A percentile compares a stretch with the other conserved stretches of the same genome.
Evolutionary conservation across 805 yeast genomes (phyloP).

Genomic region (Ogataea populi-albae): DNA sequence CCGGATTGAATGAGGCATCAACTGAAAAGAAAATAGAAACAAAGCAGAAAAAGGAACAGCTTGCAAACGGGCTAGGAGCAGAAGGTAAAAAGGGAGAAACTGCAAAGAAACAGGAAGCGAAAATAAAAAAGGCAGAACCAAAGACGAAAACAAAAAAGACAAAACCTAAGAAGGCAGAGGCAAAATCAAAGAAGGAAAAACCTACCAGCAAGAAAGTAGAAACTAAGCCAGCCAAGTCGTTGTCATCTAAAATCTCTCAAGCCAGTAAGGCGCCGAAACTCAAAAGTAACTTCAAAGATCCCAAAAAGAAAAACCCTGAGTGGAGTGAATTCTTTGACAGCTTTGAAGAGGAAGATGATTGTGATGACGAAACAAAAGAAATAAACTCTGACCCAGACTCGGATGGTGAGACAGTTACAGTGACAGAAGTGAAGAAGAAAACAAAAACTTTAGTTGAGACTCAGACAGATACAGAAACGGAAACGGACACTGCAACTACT

Average conservation of each 20-base stretch:
- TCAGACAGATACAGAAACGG: constrained; percentile 18
- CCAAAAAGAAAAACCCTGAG: not conserved
- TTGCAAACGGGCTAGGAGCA: no score
- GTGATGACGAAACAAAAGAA: constrained; percentile 8
- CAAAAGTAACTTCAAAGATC: no score
- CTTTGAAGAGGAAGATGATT: constrained; percentile 11
- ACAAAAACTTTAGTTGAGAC: constrained; percentile 14
- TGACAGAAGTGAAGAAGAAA: constrained; percentile 12
- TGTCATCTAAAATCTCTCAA: no score
- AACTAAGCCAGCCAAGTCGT: not conserved
- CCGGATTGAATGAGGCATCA: no score
- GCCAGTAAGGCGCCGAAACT: no score
- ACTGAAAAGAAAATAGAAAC: not conserved
- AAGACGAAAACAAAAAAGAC: no score
- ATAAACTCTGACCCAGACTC: not conserved
- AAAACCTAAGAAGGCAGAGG: no score
- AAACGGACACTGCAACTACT: constrained; percentile 17
- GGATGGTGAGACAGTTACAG: constrained; percentile 8
- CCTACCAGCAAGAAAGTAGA: no score
- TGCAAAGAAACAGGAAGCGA: not conserved
- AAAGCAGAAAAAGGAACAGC: constrained; percentile 3
- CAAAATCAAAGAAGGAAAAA: no score
- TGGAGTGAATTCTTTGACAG: constrained; percentile 1
- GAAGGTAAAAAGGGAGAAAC: no score
- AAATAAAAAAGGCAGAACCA: not conserved